Base-by-base conservation (phyloP, 805 yeast species). In the Metschnikowia noctiluminum region DNA sequence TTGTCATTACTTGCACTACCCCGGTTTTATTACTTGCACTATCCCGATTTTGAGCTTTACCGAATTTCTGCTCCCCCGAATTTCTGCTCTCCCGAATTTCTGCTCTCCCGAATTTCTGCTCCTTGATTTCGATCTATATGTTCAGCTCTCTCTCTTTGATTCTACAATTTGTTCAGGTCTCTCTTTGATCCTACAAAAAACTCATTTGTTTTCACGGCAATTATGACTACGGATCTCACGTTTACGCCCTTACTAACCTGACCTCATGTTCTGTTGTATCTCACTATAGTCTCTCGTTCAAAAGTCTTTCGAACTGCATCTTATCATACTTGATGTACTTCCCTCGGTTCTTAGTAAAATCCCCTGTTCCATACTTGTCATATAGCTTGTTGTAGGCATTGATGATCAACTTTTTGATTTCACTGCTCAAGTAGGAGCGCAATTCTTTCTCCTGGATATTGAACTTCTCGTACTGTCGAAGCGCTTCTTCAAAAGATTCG, bases 371-470 rank as follows among this genome's bases (percentile, higher is more conserved):
- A 58, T 87, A 84, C 64, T 87, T 87, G 57, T 87, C 89, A 65
- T 88, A 85, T 62, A 92, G 86, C 59, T 94, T 82, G 60, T 85
- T 83, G 68, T 92, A 92, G 46, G 92, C 79, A 12, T 96, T 96
- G 50, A 82, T 76, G 44, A 94, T 84, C 56, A 89, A 81, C 54
- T 71, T 73, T 34, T 83, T 83, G 60, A 86, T 85, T 59, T 92
- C 97, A 46, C 80, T 79, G 13, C 81, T 76, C 56, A 94, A 69
- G 47, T 76, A 79, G 49, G 78, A 75, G 52, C 82, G 82, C 64
- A 92, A 73, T 37, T 76, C 77, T 5, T 80, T 75, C 61, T 89
- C 95, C 8, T 83, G 79, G 40, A 89, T 76, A 49, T 78, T 79
- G 62, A 81, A 85, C 42, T 76, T 74, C 58, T 81, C 84, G 61